Conservation (phyloP, 177 flowering plant species). For the Telopea speciosissima region DNA sequence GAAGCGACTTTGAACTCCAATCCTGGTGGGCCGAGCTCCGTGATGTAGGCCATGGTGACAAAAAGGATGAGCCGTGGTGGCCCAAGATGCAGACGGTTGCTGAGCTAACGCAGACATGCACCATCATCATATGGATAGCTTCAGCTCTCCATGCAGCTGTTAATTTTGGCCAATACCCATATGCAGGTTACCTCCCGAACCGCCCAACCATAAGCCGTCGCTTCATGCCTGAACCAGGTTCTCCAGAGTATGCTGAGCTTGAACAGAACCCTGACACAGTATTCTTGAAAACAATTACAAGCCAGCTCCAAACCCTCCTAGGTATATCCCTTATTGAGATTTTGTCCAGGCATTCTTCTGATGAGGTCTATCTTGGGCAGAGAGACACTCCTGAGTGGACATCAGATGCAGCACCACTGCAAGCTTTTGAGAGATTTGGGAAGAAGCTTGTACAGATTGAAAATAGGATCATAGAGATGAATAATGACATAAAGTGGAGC, state of each 20-base stretch:
- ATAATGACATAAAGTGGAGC: conserved; percentile 41
- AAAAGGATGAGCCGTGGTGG: conserved; percentile 79
- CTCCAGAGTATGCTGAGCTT: conserved; percentile 55
- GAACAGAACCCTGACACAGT: conserved; percentile 45
- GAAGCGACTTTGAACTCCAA: conserved; percentile 59
- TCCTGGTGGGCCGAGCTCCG: conserved; percentile 81
- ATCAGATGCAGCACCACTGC: conserved; percentile 38
- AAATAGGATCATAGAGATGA: conserved; percentile 40
- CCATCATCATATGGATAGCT: conserved; percentile 78
- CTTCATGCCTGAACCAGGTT: conserved; percentile 79
- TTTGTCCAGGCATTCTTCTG: conserved; percentile 66
- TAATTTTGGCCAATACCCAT: conserved; percentile 83
- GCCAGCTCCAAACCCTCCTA: conserved; percentile 64
- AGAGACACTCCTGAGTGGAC: conserved; percentile 63
- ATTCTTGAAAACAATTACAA: conserved; percentile 62
- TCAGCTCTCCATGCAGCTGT: conserved; percentile 96
- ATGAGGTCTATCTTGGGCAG: conserved; percentile 82
- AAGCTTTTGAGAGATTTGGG: conserved; percentile 59
- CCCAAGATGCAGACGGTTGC: conserved; percentile 42
- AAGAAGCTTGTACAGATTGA: conserved; percentile 45
- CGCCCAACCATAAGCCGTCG: conserved; percentile 80
- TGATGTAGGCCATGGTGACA: conserved; percentile 73
- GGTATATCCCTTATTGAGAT: conserved; percentile 76
- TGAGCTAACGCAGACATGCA: conserved; percentile 51
- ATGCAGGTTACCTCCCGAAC: conserved; percentile 83